phyloP scores from a whole-genome alignment of 83 land plant genomes.

The Thuja plicata region DNA sequence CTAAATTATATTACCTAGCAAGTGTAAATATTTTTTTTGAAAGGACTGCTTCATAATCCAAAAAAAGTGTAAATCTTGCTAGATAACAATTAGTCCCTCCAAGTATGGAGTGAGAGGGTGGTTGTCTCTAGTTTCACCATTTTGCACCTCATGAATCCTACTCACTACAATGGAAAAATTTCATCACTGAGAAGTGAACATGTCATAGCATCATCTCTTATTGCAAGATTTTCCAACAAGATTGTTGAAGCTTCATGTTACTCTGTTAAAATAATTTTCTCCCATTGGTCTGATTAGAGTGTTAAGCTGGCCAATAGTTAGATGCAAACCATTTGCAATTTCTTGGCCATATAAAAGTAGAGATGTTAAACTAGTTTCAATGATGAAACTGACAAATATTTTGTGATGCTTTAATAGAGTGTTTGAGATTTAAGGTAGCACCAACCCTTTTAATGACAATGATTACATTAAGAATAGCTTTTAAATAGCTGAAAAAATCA shows the following conservation, averaged over 20 bases:
- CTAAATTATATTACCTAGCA: constrained; percentile 61
- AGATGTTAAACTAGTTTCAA: constrained; percentile 76
- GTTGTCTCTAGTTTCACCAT: constrained; percentile 57
- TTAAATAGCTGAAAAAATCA: constrained; percentile 74
- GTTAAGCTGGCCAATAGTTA: constrained; percentile 78
- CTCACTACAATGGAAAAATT: constrained; percentile 42
- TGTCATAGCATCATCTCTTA: constrained; percentile 41
- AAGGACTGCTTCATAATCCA: constrained; percentile 56
- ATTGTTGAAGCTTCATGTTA: constrained; percentile 91
- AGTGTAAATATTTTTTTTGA: too few relatives aligned
- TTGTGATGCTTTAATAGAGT: constrained; percentile 91
- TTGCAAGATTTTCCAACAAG: constrained; percentile 82
- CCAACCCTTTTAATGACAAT: constrained; percentile 87
- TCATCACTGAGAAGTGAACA: constrained; percentile 73
- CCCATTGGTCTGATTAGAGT: constrained; percentile 77
- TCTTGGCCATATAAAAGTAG: constrained; percentile 85
- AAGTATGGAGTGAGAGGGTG: constrained; percentile 64
- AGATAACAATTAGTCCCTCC: constrained; percentile 75
- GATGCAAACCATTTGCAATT: constrained; percentile 76
- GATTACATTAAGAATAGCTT: constrained; percentile 58
- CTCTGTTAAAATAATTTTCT: constrained; percentile 38
- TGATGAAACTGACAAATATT: constrained; percentile 65
- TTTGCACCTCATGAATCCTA: constrained; percentile 45
- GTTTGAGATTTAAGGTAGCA: constrained; percentile 82
- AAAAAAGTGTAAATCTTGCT: constrained; percentile 75